Evolutionary conservation across 2,329 filamentous ascomycete species (phyloP), one percentile per base, ranked within the genome.

Genomic region (Pyrenochaeta sp.): DNA sequence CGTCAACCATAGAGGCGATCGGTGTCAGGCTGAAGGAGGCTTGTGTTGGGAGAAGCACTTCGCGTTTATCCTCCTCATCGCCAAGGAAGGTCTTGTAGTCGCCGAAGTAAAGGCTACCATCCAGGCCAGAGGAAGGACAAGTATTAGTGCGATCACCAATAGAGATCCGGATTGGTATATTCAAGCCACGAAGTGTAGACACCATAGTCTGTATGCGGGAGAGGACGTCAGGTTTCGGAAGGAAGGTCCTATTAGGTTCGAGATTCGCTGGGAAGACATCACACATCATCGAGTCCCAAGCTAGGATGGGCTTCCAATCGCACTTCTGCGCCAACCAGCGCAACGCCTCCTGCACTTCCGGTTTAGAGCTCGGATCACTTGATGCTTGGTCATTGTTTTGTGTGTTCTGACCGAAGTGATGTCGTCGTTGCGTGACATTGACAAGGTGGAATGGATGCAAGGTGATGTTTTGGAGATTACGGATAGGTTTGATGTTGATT

Each of bases 191-290:
- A 7, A 77, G 47, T 0, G 64, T 71, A 24, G 65, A 45, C 10
- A 76, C 62, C 72, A 75, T 76, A 36, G 61, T 59, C 30, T 68
- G 64, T 40, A 77, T 74, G 27, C 72, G 69, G 5, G 63, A 62
- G 5, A 77, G 42, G 13, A 76, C 65, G 19, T 77, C 72, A 13
- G 61, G 53, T 51, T 76, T 77, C 2, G 72, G 69, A 5, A 74
- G 66, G 42, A 74, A 67, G 1, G 65, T 66, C 36, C 68, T 62
- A 36, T 49, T 68, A 9, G 67, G 64, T 49, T 74, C 72, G 15
- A 76, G 64, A 49, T 77, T 77, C 1, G 67, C 70, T 5, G 75
- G 75, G 34, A 77, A 77, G 1, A 73, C 74, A 44, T 77, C 75
- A 51, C 71, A 76, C 73, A 76, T 75, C 71, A 77, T 69, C 30